phyloP scores from a whole-genome alignment of 768 basidiomycete species.

The Gymnopilus junonius region DNA sequence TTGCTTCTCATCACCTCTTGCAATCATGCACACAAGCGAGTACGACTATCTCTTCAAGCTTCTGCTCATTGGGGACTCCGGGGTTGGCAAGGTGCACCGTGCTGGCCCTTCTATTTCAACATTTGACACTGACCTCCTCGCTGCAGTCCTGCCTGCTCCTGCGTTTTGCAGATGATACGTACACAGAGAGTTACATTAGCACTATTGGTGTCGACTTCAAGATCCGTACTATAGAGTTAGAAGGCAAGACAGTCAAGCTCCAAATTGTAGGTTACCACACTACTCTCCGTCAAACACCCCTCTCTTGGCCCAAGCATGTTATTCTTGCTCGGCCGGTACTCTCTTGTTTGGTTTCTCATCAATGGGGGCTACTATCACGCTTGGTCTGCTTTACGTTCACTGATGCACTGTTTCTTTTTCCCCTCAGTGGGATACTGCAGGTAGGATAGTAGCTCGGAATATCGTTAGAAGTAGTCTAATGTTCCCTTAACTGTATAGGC shows the following conservation, averaged over 20 bases:
- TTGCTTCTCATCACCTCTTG: constrained; percentile 21
- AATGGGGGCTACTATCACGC: not conserved
- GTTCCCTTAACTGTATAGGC: constrained; percentile 45
- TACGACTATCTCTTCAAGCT: constrained; percentile 98
- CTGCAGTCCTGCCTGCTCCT: constrained; percentile 86
- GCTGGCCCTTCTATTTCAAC: constrained; percentile 24
- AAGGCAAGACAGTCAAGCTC: constrained; percentile 97
- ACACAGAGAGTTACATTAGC: constrained; percentile 96
- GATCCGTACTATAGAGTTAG: constrained; percentile 98
- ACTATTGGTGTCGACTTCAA: constrained; percentile 99
- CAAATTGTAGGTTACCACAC: constrained; percentile 81
- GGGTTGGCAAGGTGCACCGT: constrained; percentile 82
- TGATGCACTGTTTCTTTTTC: constrained; percentile 30
- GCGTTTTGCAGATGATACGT: constrained; percentile 95
- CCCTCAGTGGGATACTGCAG: constrained; percentile 95
- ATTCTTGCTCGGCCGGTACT: not conserved
- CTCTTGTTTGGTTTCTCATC: not conserved
- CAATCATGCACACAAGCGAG: constrained; percentile 85
- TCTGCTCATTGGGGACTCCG: constrained; percentile 93
- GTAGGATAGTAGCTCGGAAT: constrained; percentile 40
- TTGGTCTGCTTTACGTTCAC: constrained; percentile 6
- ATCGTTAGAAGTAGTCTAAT: constrained; percentile 1
- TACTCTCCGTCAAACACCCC: constrained; percentile 4
- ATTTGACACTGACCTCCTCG: constrained; percentile 23
- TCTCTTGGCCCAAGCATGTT: not conserved